Base-by-base conservation (phyloP, 2,329 filamentous ascomycete species). In the Cercospora citrullina region DNA sequence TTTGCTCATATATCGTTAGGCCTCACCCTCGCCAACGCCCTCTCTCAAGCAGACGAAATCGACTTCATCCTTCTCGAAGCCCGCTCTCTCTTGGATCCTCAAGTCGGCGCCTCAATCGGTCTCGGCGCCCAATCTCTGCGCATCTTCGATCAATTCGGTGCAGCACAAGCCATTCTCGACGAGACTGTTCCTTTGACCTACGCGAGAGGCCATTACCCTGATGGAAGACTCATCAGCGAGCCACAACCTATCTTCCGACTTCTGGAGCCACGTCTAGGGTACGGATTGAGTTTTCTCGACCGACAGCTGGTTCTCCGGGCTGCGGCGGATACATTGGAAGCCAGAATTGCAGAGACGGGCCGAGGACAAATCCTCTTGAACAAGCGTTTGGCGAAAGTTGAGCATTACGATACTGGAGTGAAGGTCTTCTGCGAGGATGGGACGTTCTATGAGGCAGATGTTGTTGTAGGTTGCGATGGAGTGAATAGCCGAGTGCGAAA, bases 111-210 rank as follows among this genome's bases (percentile, higher is more conserved):
- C 0, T 81, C 79, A 3, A 84, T 87, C 30, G 83, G 79, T 1
- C 70, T 87, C 0, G 68, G 79, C 0, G 77, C 84, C 0, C 78
- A 82, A 18, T 82, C 82, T 0, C 66, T 75, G 4, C 77, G 81
- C 0, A 81, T 87, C 6, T 72, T 86, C 0, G 84, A 86, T 61
- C 86, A 87, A 72, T 72, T 87, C 0, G 84, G 83, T 0, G 70
- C 70, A 16, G 68, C 61, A 14, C 63, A 71, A 63, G 70, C 66
- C 5, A 68, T 70, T 31, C 62, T 70, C 14, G 70, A 70, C 45
- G 36, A 65, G 10, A 68, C 68, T 6, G 62, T 55, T 6, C 63
- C 70, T 5, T 59, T 70, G 7, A 42, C 48, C 14, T 55, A 33
- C 16, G 26, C 48, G 4, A 28, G 42, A 26, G 53, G 58, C 14